A percentile compares a stretch with the other conserved stretches of the same genome.
Evolutionary conservation across 306 rosid species (phyloP).

Genomic region (Gillenia trifoliata): DNA sequence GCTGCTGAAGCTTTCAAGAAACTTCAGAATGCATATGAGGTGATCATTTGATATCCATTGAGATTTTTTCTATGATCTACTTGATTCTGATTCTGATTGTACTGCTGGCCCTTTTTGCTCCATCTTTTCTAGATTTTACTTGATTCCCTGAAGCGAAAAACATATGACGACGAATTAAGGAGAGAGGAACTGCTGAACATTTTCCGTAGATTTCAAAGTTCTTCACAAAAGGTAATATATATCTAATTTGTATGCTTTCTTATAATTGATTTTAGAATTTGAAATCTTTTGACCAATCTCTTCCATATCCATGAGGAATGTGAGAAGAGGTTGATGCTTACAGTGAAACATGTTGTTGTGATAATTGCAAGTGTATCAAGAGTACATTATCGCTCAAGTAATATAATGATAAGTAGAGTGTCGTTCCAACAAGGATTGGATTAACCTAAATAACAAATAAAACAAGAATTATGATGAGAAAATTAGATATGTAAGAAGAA

Average conservation of each 20-base stretch:
- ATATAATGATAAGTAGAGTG: too few species aligned
- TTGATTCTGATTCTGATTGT: conserved; percentile 15
- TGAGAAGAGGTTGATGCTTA: background rate
- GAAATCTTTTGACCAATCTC: background rate
- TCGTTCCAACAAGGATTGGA: too few species aligned
- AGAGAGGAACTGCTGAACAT: conserved; percentile 78
- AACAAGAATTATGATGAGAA: too few species aligned
- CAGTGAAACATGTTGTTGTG: too few species aligned
- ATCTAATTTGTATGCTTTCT: background rate
- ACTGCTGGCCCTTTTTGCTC: background rate
- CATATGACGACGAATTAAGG: conserved; percentile 91
- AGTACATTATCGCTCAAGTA: too few species aligned
- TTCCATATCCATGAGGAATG: background rate
- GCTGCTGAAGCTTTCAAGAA: conserved; percentile 98
- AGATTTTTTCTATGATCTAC: background rate
- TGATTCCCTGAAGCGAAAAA: conserved; percentile 82
- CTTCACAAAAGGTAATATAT: conserved; percentile 55
- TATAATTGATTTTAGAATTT: background rate
- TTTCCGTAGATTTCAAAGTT: conserved; percentile 65
- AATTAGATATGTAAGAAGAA: too few species aligned
- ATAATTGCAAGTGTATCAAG: too few species aligned
- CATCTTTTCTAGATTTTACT: conserved; percentile 60
- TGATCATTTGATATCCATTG: conserved; percentile 19
- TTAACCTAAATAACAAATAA: too few species aligned
- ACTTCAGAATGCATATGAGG: conserved; percentile 99